Conservation (phyloP, 306 rosid species). For the Glycine latifolia region DNA sequence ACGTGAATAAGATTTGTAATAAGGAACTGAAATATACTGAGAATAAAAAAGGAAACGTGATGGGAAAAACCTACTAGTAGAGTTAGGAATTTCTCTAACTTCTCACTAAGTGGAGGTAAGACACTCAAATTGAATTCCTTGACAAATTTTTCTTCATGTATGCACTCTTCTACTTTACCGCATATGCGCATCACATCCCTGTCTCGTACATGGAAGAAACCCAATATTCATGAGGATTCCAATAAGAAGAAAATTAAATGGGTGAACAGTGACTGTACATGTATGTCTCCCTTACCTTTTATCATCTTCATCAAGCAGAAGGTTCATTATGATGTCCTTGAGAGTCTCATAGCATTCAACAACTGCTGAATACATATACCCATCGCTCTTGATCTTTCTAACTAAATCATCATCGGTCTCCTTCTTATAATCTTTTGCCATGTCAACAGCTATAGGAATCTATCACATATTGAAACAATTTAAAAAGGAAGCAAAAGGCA, state of each 20-base stretch:
- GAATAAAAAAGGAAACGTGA: conserved; percentile 16
- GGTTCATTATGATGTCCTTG: conserved; percentile 61
- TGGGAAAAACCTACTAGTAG: conserved; percentile 65
- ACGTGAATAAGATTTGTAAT: conserved; percentile 20
- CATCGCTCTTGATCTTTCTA: conserved; percentile 72
- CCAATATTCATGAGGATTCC: conserved; percentile 32
- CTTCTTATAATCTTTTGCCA: conserved; percentile 93
- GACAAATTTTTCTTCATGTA: conserved; percentile 53
- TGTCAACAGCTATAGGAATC: conserved; percentile 98
- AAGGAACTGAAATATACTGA: conserved; percentile 25
- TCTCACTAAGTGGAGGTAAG: conserved; percentile 83
- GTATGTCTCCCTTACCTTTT: conserved; percentile 60
- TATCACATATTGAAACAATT: conserved; percentile 53
- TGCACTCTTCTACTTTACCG: conserved; percentile 49
- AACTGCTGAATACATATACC: conserved; percentile 87
- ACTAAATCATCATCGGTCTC: conserved; percentile 78
- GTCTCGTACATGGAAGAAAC: conserved; percentile 48
- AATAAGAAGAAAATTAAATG: conserved; percentile 35
- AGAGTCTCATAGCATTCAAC: conserved; percentile 93
- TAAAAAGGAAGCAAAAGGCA: conserved; percentile 35
- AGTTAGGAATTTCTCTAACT: conserved; percentile 80
- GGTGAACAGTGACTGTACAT: conserved; percentile 15
- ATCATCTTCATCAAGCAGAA: conserved; percentile 66
- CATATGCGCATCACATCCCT: conserved; percentile 67
- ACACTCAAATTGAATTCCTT: conserved; percentile 75